Evolutionary conservation across 768 basidiomycete genomes (phyloP).

Genomic region (Podaxis pistillaris): DNA sequence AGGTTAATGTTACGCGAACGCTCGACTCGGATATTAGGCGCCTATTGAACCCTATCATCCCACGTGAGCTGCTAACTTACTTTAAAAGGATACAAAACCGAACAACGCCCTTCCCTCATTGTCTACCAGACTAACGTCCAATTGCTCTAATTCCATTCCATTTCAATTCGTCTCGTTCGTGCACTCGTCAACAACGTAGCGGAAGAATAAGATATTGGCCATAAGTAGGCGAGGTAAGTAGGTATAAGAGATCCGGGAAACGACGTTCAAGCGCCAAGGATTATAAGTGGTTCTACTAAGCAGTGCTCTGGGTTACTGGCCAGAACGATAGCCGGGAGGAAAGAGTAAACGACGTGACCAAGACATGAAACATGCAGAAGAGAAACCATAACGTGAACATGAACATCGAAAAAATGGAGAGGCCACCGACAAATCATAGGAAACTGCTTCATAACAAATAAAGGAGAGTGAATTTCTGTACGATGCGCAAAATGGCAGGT

Average conservation of each 20-base stretch:
- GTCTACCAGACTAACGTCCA: neutral
- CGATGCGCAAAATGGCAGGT: neutral
- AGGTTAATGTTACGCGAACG: neutral
- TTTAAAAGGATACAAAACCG: neutral
- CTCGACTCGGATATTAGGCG: neutral
- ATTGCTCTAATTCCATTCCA: neutral
- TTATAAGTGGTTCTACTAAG: conserved; percentile 10
- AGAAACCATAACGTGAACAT: neutral
- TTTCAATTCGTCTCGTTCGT: neutral
- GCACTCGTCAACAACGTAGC: neutral
- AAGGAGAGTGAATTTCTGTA: neutral
- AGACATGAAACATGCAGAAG: neutral
- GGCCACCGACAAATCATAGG: neutral
- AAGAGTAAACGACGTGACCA: neutral
- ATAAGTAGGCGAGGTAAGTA: conserved; percentile 4
- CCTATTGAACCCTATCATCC: conserved; percentile 1
- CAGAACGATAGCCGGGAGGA: neutral
- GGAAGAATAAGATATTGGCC: conserved; percentile 1
- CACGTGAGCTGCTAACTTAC: neutral
- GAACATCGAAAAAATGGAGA: neutral
- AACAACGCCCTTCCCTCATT: neutral
- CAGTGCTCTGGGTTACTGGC: neutral
- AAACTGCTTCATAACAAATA: neutral
- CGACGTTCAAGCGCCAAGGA: neutral
- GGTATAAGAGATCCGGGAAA: conserved; percentile 2